Conservation (phyloP, 2,329 filamentous ascomycete genomes). For the Waltergamsia citrina region DNA sequence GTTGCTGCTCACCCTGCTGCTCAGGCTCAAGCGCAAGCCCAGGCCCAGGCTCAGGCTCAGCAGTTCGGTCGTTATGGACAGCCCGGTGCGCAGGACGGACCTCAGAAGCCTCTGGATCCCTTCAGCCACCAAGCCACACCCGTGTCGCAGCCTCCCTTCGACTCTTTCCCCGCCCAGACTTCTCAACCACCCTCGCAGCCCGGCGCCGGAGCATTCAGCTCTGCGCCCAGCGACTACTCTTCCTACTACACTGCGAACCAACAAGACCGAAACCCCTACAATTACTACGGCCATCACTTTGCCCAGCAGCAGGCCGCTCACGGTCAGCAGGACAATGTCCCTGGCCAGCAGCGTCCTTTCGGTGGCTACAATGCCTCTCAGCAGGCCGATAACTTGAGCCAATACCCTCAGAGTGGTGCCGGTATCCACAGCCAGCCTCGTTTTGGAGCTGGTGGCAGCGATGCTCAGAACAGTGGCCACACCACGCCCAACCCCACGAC, state of each 20-base stretch:
- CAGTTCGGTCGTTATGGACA: conserved; percentile 66
- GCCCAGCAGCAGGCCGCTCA: conserved; percentile 44
- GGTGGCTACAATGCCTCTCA: conserved; percentile 63
- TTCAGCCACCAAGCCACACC: conserved; percentile 65
- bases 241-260: conserved; percentile 77
- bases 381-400: conserved; percentile 56
- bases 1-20: conserved; percentile 8
- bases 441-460: conserved; percentile 47
- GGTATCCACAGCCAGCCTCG: conserved; percentile 42
- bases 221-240: conserved; percentile 70
- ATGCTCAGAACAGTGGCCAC: conserved; percentile 78
- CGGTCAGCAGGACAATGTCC: conserved; percentile 63
- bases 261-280: conserved; percentile 64
- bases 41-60: conserved; percentile 22
- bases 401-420: conserved; percentile 63
- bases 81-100: conserved; percentile 49
- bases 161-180: conserved; percentile 49
- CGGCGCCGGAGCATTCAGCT: conserved; percentile 59
- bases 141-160: conserved; percentile 45
- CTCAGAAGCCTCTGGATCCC: conserved; percentile 79
- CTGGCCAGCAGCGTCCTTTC: conserved; percentile 64
- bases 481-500: conserved; percentile 78
- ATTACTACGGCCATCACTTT: conserved; percentile 61
- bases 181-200: conserved; percentile 49
- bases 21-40: too few species aligned